These are phyloP conservation scores for Penicillium salamii DNA, from an alignment of 495 filamentous ascomycete genomes.

Conservation along the genomic window DNA sequence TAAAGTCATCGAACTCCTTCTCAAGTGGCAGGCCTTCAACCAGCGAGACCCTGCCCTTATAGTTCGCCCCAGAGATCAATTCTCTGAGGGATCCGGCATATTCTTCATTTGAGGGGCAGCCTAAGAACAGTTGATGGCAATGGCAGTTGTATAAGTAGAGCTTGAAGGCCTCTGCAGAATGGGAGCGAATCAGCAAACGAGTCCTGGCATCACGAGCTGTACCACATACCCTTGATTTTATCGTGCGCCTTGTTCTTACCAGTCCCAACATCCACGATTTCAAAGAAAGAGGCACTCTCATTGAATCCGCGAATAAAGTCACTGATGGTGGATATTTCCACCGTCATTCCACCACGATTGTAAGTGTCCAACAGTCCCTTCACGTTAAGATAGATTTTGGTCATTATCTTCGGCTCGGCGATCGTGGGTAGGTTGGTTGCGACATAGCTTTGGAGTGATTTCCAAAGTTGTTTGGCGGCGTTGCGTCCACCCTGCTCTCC, in stretches of 20 bases:
- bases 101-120: slow-evolving; percentile 71
- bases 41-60: slow-evolving; percentile 61
- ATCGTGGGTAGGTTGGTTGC: slow-evolving; percentile 45
- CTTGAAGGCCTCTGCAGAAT: slow-evolving; percentile 63
- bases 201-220: slow-evolving; percentile 3
- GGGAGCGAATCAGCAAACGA: slow-evolving; percentile 8
- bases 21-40: slow-evolving; percentile 73
- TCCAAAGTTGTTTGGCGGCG: slow-evolving; percentile 62
- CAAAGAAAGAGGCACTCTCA: slow-evolving; percentile 64
- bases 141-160: slow-evolving; percentile 64
- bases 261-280: slow-evolving; percentile 72
- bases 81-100: slow-evolving; percentile 69
- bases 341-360: slow-evolving; percentile 52
- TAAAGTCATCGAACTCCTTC: slow-evolving; percentile 54
- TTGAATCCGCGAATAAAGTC: slow-evolving; percentile 78
- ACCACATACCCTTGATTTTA: slow-evolving; percentile 67
- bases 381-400: slow-evolving; percentile 68
- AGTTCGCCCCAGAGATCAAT: slow-evolving; percentile 50
- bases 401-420: slow-evolving; percentile 58
- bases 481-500: slow-evolving; percentile 69
- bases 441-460: slow-evolving; percentile 49
- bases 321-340: slow-evolving; percentile 50
- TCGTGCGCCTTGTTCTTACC: slow-evolving; percentile 68
- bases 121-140: slow-evolving; percentile 79
- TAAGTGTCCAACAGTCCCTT: slow-evolving; percentile 61